Conservation (phyloP, 257 asterid genomes). For the Anisodus acutangulus region DNA sequence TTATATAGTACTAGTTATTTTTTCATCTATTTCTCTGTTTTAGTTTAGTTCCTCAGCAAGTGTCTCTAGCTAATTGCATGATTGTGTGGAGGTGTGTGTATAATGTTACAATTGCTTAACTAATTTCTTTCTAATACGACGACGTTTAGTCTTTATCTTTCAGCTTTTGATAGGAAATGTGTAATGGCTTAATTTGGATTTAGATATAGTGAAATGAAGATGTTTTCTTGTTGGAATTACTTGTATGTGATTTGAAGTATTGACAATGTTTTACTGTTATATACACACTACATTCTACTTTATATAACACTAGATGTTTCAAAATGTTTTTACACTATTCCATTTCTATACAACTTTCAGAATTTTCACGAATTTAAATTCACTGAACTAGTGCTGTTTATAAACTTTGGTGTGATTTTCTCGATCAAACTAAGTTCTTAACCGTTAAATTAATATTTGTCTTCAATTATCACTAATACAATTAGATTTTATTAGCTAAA, state of each 20-base stretch:
- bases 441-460: background rate
- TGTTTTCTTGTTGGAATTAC: background rate
- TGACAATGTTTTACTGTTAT: background rate
- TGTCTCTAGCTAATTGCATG: background rate
- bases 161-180: background rate
- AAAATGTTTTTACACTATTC: too few relatives aligned
- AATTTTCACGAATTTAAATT: background rate
- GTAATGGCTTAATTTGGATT: background rate
- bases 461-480: background rate
- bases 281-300: background rate
- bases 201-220: background rate
- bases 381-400: background rate
- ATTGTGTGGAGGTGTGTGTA: background rate
- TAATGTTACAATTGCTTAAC: background rate
- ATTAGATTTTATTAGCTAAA: background rate
- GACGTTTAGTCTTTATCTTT: background rate
- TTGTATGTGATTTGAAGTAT: slow-evolving; percentile 9
- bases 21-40: background rate
- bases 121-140: background rate
- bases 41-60: background rate
- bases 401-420: background rate
- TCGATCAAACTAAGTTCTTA: background rate
- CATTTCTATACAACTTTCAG: too few relatives aligned
- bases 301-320: background rate
- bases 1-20: too few relatives aligned